Base-by-base conservation (phyloP, 129 eudicot genomes). In the Helianthus annuus region DNA sequence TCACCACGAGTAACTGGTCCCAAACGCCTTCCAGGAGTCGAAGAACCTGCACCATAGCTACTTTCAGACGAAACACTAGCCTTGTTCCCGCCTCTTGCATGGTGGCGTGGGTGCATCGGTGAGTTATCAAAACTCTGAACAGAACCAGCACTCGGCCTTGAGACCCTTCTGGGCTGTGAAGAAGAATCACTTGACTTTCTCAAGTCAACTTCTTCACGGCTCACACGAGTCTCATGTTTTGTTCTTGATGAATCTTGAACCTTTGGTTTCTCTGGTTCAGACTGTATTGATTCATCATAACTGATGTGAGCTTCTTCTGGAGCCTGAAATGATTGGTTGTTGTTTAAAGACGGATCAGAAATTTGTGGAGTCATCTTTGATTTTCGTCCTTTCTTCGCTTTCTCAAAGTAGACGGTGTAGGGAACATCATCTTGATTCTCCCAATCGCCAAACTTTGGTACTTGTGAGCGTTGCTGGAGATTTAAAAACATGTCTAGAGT, bases 11-110 rank as follows among this genome's bases (percentile, higher is more conserved):
- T 65, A 65, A 81, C 86, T 29, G 89, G 83, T 83, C 86, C 87
- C 82, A 92, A 44, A 11, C 91, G 88, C 73, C 94, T 84, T 74
- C 87, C 96, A 68, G 97, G 96, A 62, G 96, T 92, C 2, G 80
- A 84, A 72, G 96, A 85, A 55, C 87, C 80, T 72, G 83, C 56
- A 56, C 86, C 86, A 60, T 88, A 83, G 82, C 78, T 76, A 69
- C 84, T 81, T 54, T 92, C 97, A 15, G 84, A 76, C 3, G 92
- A 67, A 65, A 82, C 86, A 69, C 71, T 77, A 40, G 51, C 83
- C 78, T 45, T 89, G 51, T 79, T 84, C 54, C 85, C 83, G n/a
- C 56, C 67, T 71, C 78, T 85, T 58, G 79, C 67, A 46, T 83
- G 87, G 52, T 82, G 80, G 57, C 76, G 83, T 10, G 92, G 83